Evolutionary conservation across 192 early-diverging fungal species (phyloP).

Genomic region (Backusella westeae): DNA sequence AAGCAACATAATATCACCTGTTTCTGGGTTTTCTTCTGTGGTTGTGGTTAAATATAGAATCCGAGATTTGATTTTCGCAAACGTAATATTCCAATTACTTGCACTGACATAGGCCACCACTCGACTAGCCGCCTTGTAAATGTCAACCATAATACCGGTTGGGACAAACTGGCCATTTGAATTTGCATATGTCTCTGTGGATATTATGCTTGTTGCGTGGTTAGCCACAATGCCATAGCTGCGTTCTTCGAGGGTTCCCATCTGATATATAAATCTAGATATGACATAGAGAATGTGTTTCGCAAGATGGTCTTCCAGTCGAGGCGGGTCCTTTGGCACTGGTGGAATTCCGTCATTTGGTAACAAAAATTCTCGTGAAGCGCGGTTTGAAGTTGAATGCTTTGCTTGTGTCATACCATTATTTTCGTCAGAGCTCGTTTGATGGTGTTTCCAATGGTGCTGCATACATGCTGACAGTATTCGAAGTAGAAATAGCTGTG

Average conservation of each 20-base stretch:
- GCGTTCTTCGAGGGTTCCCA: slow-evolving; percentile 35
- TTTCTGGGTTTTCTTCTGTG: slow-evolving; percentile 60
- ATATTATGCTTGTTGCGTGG: neutral
- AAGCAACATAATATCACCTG: slow-evolving; percentile 70
- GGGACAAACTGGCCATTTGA: slow-evolving; percentile 9
- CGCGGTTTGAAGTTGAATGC: neutral
- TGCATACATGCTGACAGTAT: slow-evolving; percentile 82
- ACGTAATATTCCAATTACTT: slow-evolving; percentile 83
- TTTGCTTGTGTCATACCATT: neutral
- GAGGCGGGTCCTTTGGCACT: slow-evolving; percentile 57
- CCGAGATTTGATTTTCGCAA: slow-evolving; percentile 63
- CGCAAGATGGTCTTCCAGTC: slow-evolving; percentile 65
- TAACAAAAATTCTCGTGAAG: slow-evolving; percentile 10
- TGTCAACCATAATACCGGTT: slow-evolving; percentile 39
- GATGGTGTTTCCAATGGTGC: slow-evolving; percentile 58
- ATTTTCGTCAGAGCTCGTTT: neutral
- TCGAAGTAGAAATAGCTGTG: slow-evolving; percentile 77
- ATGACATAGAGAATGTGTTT: slow-evolving; percentile 58
- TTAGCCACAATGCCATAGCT: neutral
- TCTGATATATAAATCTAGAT: slow-evolving; percentile 55
- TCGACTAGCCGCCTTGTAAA: slow-evolving; percentile 73
- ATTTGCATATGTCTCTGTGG: neutral
- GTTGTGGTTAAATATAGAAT: slow-evolving; percentile 58
- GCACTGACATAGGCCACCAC: slow-evolving; percentile 83
- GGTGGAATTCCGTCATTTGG: slow-evolving; percentile 7